These are phyloP conservation scores for Aspergillus quadricinctus DNA, from an alignment of 2,329 filamentous ascomycete species.

Conservation along the genomic window DNA sequence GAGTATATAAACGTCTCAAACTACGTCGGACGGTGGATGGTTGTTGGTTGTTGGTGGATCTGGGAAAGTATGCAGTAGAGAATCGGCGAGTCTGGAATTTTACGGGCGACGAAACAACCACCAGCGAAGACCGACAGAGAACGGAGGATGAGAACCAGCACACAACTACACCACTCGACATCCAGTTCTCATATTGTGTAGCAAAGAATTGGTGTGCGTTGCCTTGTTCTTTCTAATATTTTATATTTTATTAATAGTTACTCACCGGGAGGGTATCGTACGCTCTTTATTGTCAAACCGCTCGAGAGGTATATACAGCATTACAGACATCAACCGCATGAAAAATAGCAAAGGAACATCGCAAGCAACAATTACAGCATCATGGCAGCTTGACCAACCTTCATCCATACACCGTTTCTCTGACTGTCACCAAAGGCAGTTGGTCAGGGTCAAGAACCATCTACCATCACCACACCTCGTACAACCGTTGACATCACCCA, in stretches of 20 bases:
- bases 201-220: background rate
- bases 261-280: conserved; percentile 27
- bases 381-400: conserved; percentile 2
- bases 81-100: conserved; percentile 22
- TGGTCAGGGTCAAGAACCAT: background rate
- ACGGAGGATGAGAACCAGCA: background rate
- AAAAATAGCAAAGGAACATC: conserved; percentile 9
- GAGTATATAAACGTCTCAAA: conserved; percentile 3
- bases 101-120: conserved; percentile 27
- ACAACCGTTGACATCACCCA: background rate
- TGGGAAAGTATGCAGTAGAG: background rate
- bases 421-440: background rate
- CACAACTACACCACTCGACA: background rate
- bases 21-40: conserved; percentile 5
- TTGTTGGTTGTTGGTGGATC: conserved; percentile 6
- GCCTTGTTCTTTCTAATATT: background rate
- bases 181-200: background rate
- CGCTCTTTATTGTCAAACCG: conserved; percentile 37
- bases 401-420: background rate
- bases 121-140: conserved; percentile 15
- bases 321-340: conserved; percentile 23
- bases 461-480: background rate
- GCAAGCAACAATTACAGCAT: conserved; percentile 13
- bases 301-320: conserved; percentile 37
- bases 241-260: background rate